Evolutionary conservation across 2,329 filamentous ascomycete species (phyloP).

Genomic region (Aspergillus sp.): DNA sequence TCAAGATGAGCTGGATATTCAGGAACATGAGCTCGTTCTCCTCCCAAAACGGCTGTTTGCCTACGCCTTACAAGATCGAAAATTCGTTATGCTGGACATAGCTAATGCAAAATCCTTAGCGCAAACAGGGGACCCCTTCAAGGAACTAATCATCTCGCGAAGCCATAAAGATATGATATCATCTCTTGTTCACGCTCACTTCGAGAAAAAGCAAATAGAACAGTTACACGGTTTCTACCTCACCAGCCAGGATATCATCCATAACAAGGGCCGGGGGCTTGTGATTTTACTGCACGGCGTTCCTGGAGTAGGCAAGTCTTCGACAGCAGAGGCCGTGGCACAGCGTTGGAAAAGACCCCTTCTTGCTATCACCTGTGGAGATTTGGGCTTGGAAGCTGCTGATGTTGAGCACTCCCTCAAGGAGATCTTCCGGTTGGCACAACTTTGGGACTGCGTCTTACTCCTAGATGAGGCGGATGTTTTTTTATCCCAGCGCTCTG

Average conservation of each 20-base stretch:
- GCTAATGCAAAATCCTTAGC: not conserved
- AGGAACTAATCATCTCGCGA: not conserved
- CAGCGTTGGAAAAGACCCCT: not conserved
- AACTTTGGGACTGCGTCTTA: slow-evolving; percentile 39
- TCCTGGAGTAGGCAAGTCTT: not conserved
- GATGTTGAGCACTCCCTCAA: slow-evolving; percentile 29
- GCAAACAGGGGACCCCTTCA: not conserved
- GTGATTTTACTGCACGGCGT: not conserved
- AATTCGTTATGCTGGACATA: not conserved
- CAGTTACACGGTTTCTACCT: not conserved
- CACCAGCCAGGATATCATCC: not conserved
- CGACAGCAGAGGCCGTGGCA: not conserved
- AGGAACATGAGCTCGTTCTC: not conserved
- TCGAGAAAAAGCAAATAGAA: not conserved
- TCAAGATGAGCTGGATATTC: not conserved
- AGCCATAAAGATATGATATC: not conserved
- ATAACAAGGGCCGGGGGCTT: not conserved
- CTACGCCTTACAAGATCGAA: not conserved
- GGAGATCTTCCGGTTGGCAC: slow-evolving; percentile 25
- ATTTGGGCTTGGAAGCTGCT: slow-evolving; percentile 47
- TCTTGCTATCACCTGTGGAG: slow-evolving; percentile 16
- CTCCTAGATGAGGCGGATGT: slow-evolving; percentile 48
- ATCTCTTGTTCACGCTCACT: not conserved
- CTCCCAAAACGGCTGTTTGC: not conserved
- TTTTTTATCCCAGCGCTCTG: slow-evolving; percentile 39